These are phyloP conservation scores for Sporothrix protearum DNA, from an alignment of 2,329 filamentous ascomycete species.

Conservation along the genomic window DNA sequence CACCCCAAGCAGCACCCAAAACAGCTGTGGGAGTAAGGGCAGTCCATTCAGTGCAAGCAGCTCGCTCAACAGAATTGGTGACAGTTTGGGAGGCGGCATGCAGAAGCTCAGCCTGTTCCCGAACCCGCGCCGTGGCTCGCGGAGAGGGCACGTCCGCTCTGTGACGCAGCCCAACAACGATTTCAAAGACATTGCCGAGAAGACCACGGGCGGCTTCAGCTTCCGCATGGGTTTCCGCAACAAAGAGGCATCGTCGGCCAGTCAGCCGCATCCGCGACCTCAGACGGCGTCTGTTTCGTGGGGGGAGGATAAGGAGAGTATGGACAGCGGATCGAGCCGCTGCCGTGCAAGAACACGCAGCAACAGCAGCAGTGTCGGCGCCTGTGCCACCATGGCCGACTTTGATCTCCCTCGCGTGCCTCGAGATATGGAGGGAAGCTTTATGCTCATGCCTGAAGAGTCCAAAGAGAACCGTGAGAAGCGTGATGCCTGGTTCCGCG, in stretches of 20 bases:
- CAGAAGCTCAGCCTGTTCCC: slow-evolving; percentile 4
- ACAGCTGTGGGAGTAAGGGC: slow-evolving; percentile 8
- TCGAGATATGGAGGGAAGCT: slow-evolving; percentile 8
- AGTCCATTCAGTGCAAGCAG: slow-evolving; percentile 15
- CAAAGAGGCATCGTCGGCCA: slow-evolving; percentile 5
- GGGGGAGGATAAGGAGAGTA: not conserved
- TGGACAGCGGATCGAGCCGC: not conserved
- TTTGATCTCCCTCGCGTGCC: slow-evolving; percentile 21
- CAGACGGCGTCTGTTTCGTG: not conserved
- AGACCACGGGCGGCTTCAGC: not conserved
- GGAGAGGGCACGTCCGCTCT: slow-evolving; percentile 12
- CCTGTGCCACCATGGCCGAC: slow-evolving; percentile 20
- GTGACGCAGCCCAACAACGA: slow-evolving; percentile 10
- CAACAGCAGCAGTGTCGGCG: not conserved
- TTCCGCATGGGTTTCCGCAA: slow-evolving; percentile 19
- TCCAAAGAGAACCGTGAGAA: slow-evolving; percentile 22
- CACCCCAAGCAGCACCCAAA: slow-evolving; percentile 17
- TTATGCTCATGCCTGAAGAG: slow-evolving; percentile 13
- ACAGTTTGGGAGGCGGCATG: not conserved
- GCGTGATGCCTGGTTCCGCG: slow-evolving; percentile 24
- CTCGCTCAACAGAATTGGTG: not conserved
- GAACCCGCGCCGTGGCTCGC: slow-evolving; percentile 7
- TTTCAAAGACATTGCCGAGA: not conserved
- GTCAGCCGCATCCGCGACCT: not conserved
- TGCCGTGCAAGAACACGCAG: not conserved